Evolutionary conservation across 1,284 basidiomycete species (phyloP).

Genomic region (Apiotrichum porosum): DNA sequence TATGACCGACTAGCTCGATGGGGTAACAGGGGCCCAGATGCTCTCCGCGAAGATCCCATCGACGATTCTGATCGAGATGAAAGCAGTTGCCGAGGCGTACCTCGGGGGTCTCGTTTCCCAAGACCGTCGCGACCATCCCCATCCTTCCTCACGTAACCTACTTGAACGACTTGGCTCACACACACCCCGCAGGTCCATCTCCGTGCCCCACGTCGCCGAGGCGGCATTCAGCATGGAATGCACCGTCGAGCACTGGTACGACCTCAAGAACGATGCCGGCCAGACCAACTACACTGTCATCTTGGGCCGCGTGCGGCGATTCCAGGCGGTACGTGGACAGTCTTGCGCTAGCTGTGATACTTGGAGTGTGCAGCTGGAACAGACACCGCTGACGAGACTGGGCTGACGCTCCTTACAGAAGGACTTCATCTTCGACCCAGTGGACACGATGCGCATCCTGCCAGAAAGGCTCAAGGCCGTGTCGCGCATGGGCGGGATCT

Average conservation of each 20-base stretch:
- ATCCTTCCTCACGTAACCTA: too few relatives aligned
- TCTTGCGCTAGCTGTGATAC: too few relatives aligned
- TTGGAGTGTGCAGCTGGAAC: neutral
- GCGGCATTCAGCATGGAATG: slow-evolving; percentile 70
- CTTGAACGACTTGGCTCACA: too few relatives aligned
- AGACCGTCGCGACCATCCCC: too few relatives aligned
- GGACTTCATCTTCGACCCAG: slow-evolving; percentile 56
- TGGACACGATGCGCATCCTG: slow-evolving; percentile 35
- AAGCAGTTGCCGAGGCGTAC: too few relatives aligned
- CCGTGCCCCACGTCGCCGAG: slow-evolving; percentile 64
- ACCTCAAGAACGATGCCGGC: slow-evolving; percentile 52
- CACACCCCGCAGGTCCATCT: slow-evolving; percentile 48
- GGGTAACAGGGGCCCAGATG: too few relatives aligned
- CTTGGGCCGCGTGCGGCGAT: slow-evolving; percentile 60
- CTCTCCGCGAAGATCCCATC: too few relatives aligned
- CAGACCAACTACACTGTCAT: slow-evolving; percentile 57
- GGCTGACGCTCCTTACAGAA: too few relatives aligned
- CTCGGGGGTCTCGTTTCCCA: too few relatives aligned
- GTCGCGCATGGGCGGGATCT: slow-evolving; percentile 60
- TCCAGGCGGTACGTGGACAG: slow-evolving; percentile 53
- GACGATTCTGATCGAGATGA: too few relatives aligned
- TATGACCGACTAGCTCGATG: too few relatives aligned
- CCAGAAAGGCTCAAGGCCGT: slow-evolving; percentile 58
- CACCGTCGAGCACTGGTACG: slow-evolving; percentile 58
- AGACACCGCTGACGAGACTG: neutral